Conservation (phyloP, 2,329 filamentous ascomycete genomes). For the Colletotrichum musae region DNA sequence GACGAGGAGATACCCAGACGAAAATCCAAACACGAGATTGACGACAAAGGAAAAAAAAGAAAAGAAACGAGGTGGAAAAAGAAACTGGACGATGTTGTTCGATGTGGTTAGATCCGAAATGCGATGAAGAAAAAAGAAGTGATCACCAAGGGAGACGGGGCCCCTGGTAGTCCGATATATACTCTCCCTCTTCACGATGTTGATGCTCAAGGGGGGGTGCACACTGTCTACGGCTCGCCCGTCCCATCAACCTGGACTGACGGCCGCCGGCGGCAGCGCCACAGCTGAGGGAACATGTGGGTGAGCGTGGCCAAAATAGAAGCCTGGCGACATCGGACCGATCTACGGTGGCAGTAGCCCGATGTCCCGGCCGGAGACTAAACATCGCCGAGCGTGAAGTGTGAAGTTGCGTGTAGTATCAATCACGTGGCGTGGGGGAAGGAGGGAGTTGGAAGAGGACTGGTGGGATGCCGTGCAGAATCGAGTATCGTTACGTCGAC, state of each 20-base stretch:
- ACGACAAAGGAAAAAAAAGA: constrained; percentile 17
- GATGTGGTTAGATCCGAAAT: neutral
- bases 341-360: neutral
- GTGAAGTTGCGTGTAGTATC: neutral
- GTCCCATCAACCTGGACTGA: neutral
- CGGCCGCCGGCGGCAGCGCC: neutral
- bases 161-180: constrained; percentile 25
- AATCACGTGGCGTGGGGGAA: constrained; percentile 20
- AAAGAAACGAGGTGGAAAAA: constrained; percentile 8
- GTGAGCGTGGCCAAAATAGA: constrained; percentile 25
- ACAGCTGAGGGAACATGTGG: neutral
- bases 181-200: constrained; percentile 25
- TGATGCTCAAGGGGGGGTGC: constrained; percentile 4
- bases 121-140: constrained; percentile 1
- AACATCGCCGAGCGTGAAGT: neutral
- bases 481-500: constrained; percentile 2
- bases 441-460: neutral
- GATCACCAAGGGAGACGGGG: constrained; percentile 27
- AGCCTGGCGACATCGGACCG: constrained; percentile 3
- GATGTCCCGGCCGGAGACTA: constrained; percentile 1
- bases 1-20: constrained; percentile 3
- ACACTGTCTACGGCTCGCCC: constrained; percentile 10
- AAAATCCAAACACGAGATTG: constrained; percentile 16
- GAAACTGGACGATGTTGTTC: constrained; percentile 6
- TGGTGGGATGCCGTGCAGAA: no score